Evolutionary conservation across 805 yeast genomes (phyloP).

Genomic region (Cyberlindnera americana): DNA sequence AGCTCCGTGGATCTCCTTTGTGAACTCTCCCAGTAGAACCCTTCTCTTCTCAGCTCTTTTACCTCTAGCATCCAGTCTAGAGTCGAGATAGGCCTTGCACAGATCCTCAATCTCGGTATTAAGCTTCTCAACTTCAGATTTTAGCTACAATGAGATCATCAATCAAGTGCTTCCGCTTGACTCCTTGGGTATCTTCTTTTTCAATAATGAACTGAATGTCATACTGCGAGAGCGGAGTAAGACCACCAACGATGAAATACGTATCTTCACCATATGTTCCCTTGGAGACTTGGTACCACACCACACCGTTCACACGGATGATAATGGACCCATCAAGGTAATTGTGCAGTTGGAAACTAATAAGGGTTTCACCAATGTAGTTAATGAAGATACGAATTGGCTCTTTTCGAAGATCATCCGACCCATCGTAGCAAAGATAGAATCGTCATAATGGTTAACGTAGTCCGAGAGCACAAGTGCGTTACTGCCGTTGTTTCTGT

Average conservation of each 20-base stretch:
- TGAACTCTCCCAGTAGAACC: constrained; percentile 24
- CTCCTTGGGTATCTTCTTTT: constrained; percentile 25
- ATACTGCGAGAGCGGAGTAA: constrained; percentile 62
- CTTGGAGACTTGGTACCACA: constrained; percentile 63
- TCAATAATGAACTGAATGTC: constrained; percentile 46
- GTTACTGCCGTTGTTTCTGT: too few species aligned
- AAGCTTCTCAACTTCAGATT: constrained; percentile 16
- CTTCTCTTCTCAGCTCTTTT: constrained; percentile 23
- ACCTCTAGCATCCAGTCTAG: constrained; percentile 18
- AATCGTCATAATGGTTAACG: constrained; percentile 24
- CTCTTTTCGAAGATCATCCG: constrained; percentile 26
- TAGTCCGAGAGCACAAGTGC: constrained; percentile 26
- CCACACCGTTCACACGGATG: constrained; percentile 58
- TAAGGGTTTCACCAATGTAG: constrained; percentile 48
- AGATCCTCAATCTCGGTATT: constrained; percentile 18
- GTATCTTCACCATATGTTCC: constrained; percentile 46
- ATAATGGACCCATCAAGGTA: constrained; percentile 39
- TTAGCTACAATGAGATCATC: constrained; percentile 35
- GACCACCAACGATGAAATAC: constrained; percentile 57
- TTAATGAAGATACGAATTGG: constrained; percentile 40
- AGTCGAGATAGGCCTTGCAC: constrained; percentile 12
- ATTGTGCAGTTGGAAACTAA: constrained; percentile 48
- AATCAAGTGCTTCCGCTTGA: constrained; percentile 32
- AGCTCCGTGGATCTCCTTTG: constrained; percentile 23
- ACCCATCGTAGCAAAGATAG: constrained; percentile 28